Evolutionary conservation across 257 asterid species (phyloP), one percentile per base, ranked within the genome.

Genomic region (Solanum raphanifolium): DNA sequence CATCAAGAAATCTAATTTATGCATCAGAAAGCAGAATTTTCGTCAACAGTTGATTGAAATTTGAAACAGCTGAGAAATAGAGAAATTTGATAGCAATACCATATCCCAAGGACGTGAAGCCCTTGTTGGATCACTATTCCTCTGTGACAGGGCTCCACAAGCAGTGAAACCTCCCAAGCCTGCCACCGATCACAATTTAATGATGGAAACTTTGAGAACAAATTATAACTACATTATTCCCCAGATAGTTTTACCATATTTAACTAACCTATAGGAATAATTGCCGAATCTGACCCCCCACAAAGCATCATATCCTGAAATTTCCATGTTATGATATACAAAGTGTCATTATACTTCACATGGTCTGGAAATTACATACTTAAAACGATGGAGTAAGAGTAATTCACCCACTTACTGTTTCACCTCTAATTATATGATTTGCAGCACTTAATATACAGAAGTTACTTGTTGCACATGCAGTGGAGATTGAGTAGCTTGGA

Each of bases 381-480:
- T 25, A 29, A 79, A 74, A 27, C 23, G 43, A 66, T 21, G 76
- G 2, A 86, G 55, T 38, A 75, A 86, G 32, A 69, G 84, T 12
- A 9, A 31, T 34, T 31, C 65, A 21, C 78, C 66, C 89, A 92
- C 94, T 92, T 65, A 92, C 93, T 18, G 92, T 84, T 90, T 91
- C 92, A 58, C 92, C 92, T 81, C 91, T 88, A 36, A 86, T 85
- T 32, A 92, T 92, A 84, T 92, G 94, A 66, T 90, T 90, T 46
- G 94, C 91, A 27, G 92, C 94, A 69, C 65, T 91, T 18, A 91
- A 86, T 29, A 92, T 90, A 84, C 92, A 91, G 65, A 91, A 91
- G 87, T 92, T 92, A 90, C 94, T 90, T 48, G 94, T 92, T 1
- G 94, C 93, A 82, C 94, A 92, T 48, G 94, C 94, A 7, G 94